Base-by-base conservation (phyloP, 306 rosid genomes). In the Cicer arietinum region DNA sequence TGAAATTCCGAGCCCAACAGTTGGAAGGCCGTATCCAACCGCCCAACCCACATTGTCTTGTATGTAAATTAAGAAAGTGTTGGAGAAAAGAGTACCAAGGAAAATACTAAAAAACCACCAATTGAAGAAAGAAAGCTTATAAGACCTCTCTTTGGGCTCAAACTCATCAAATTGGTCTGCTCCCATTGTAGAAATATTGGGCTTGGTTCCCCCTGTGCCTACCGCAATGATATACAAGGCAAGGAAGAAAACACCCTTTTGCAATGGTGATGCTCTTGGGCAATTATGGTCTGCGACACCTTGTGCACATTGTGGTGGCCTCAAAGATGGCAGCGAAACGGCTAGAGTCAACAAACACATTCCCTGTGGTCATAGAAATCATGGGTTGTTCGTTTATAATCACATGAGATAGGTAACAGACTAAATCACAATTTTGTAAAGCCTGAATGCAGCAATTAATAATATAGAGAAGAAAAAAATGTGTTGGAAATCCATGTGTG, bases 81-180 rank as follows among this genome's bases (percentile, higher is more conserved):
- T 87, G 18, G 97, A 78, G 85, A 89, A 91, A 43, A 93, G 93
- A 20, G 93, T 87, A 12, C 97, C 98, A 44, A 88, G 68, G 82
- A 89, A 86, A 11, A 91, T 87, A 65, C 96, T 83, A 67, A 93
- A 93, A 85, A 89, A 77, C 97, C 96, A 93, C 98, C 97, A 93
- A 60, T 93, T 93, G 70, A 90, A 93, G 81, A 93, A 91, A 53
- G 96, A 90, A 30, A 89, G 90, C 69, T 89, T 90, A 35, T 81
- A 81, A 30, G 20, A 30, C 75, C 77, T 86, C 79, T 90, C 96
- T 17, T 85, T 89, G 0, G 92, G 90, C 41, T 89, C 96, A 14
- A 82, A 89, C 47, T 88, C 90, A 35, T 93, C 98, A 64, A 93
- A 90, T 67, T 91, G 98, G 61, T 93, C 93, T 0, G 98, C 97